Conservation (phyloP, 2,329 filamentous ascomycete genomes). For the Cercospora sesami region DNA sequence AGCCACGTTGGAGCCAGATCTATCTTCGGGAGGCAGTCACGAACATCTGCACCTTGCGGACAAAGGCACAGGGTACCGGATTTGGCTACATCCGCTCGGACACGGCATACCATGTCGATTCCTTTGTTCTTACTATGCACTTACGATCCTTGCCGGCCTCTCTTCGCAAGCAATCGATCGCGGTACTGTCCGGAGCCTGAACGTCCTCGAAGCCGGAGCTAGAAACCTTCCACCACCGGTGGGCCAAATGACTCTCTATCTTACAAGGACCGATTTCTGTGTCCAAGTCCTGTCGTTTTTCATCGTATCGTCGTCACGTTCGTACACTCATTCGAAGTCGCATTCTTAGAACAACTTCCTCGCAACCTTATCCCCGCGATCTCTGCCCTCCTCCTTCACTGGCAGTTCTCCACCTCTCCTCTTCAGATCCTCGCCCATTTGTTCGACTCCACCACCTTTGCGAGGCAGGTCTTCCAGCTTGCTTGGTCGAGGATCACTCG, state of each 20-base stretch:
- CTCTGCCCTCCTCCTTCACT: conserved; percentile 47
- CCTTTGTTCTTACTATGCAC: not conserved
- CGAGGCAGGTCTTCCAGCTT: conserved; percentile 77
- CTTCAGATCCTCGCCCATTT: conserved; percentile 80
- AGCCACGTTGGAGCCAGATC: not conserved
- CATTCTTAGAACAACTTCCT: conserved; percentile 54
- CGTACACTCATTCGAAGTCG: not conserved
- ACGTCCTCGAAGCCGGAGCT: not conserved
- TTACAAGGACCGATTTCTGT: not conserved
- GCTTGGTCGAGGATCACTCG: conserved; percentile 77
- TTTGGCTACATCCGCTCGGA: not conserved
- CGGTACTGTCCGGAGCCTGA: not conserved
- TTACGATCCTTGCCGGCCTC: not conserved
- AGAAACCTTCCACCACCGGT: not conserved
- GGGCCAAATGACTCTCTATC: not conserved
- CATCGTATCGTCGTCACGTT: not conserved
- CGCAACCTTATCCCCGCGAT: conserved; percentile 71
- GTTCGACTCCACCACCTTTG: conserved; percentile 70
- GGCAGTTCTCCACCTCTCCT: conserved; percentile 71
- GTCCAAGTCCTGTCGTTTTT: not conserved
- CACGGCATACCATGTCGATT: not conserved
- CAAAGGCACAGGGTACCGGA: not conserved
- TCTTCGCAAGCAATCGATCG: not conserved
- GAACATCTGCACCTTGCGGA: not conserved
- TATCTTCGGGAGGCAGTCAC: not conserved